These are phyloP conservation scores for Aureobasidium sp. DNA, from an alignment of 2,329 filamentous ascomycete species.

Conservation along the genomic window DNA sequence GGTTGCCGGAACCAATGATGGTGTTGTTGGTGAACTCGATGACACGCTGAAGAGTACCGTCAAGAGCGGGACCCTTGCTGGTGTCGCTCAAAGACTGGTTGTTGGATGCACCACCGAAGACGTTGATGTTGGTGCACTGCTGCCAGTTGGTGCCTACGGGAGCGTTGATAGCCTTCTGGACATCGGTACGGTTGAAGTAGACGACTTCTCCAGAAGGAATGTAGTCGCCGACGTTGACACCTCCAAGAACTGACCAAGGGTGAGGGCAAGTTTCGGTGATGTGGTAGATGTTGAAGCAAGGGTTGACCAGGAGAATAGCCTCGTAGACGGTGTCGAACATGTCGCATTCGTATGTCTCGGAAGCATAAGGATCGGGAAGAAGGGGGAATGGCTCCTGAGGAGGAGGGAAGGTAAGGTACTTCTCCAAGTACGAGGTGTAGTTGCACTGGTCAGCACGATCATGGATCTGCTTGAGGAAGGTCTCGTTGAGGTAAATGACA, in stretches of 20 bases:
- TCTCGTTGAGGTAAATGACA: conserved; percentile 15
- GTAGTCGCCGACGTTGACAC: conserved; percentile 16
- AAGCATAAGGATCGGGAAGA: conserved; percentile 25
- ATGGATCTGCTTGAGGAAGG: conserved; percentile 12
- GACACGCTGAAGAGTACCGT: conserved; percentile 15
- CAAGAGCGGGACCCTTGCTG: background rate
- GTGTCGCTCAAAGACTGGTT: conserved; percentile 7
- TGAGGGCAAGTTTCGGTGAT: conserved; percentile 19
- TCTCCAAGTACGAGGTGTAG: conserved; percentile 30
- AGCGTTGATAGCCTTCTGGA: conserved; percentile 31
- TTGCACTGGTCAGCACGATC: conserved; percentile 37
- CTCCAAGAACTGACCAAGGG: conserved; percentile 15
- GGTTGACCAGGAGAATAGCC: conserved; percentile 24
- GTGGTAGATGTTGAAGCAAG: conserved; percentile 28
- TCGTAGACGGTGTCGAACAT: conserved; percentile 25
- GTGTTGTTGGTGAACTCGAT: conserved; percentile 27
- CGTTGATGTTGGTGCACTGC: conserved; percentile 2
- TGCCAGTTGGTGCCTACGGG: conserved; percentile 22
- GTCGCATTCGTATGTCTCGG: conserved; percentile 20
- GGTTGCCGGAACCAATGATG: conserved; percentile 24
- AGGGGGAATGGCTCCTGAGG: conserved; percentile 17
- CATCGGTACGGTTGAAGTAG: conserved; percentile 31
- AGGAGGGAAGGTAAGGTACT: conserved; percentile 37
- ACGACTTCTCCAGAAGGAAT: conserved; percentile 10
- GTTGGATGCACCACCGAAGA: conserved; percentile 21